Evolutionary conservation across 2,329 filamentous ascomycete genomes (phyloP), one percentile per base, ranked within the genome.

Genomic region (Colletotrichum coccodes): DNA sequence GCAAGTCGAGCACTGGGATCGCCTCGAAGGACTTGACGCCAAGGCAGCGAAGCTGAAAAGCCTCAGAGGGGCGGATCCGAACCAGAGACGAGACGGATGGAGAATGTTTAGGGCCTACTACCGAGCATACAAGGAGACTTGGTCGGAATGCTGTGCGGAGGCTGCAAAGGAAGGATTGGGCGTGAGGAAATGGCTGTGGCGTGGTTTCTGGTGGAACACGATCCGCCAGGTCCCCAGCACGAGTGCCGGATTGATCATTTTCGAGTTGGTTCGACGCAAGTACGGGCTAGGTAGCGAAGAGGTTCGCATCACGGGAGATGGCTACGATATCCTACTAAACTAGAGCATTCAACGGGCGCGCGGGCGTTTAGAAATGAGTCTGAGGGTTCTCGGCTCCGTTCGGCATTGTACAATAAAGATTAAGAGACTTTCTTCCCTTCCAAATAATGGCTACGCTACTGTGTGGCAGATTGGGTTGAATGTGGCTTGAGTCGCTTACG

Each of bases 151-250:
- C 72, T 74, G 79, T 14, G 81, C 83, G 2, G 84, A 91, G 70
- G 91, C 91, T 0, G 82, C 82, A 5, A 75, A 80, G 0, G 86
- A 90, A 60, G 86, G 88, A 0, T 84, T 87, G 18, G 85, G 87
- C 1, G 83, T 91, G 77, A 76, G 84, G 26, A 83, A 81, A 16
- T 94, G 91, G 87, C 78, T 94, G 6, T 95, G 92, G 75, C 84
- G 88, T 6, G 91, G 90, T 14, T 94, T 94, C 76, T 89, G 91
- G 85, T 88, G 88, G 86, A 90, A 87, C 61, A 92, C 92, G 0
- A 86, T 94, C 60, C 84, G 91, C 6, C 92, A 94, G 79, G 91
- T 93, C 2, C 92, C 92, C 0, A 93, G 91, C 76, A 94, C 92
- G 2, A 92, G 90, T 68, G 92, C 92, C 0, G 92, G 92, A 0